Evolutionary conservation across 2,329 filamentous ascomycete species (phyloP).

Genomic region (Trichoderma aggressivum): DNA sequence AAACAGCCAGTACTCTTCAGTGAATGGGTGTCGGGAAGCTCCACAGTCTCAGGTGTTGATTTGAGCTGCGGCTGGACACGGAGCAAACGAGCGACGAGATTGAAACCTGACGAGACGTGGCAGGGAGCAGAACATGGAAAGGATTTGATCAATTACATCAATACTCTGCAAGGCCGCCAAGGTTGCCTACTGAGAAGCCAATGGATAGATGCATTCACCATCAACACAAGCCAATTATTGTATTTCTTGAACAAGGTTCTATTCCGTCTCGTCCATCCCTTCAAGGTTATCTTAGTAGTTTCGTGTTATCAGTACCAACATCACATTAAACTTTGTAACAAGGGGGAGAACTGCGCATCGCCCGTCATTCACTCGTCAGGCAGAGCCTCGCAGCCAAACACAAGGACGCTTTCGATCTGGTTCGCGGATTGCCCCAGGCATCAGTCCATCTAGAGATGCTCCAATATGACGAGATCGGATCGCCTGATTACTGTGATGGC

Average conservation of each 20-base stretch:
- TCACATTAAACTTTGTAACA: background rate
- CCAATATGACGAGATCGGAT: background rate
- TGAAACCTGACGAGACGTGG: background rate
- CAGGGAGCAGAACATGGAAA: background rate
- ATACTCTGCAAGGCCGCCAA: background rate
- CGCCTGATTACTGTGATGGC: slow-evolving; percentile 12
- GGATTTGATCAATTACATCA: background rate
- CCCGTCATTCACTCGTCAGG: background rate
- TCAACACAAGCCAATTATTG: no score
- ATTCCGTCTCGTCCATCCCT: no score
- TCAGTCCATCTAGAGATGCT: background rate
- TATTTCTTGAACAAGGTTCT: no score
- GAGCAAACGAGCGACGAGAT: background rate
- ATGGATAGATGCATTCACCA: background rate
- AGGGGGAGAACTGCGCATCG: background rate
- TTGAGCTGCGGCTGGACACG: background rate
- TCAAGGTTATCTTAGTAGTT: no score
- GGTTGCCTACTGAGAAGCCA: background rate
- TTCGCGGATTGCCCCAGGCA: background rate
- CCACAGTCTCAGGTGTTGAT: background rate
- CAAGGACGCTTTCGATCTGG: background rate
- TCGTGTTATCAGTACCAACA: no score
- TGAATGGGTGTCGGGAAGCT: background rate
- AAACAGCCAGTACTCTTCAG: background rate
- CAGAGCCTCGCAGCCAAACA: background rate